A percentile compares a stretch with the other conserved stretches of the same genome.
These are phyloP conservation scores for Mesembryanthemum crystallinum DNA, from an alignment of 148 eudicot genomes.

Conservation along the genomic window DNA sequence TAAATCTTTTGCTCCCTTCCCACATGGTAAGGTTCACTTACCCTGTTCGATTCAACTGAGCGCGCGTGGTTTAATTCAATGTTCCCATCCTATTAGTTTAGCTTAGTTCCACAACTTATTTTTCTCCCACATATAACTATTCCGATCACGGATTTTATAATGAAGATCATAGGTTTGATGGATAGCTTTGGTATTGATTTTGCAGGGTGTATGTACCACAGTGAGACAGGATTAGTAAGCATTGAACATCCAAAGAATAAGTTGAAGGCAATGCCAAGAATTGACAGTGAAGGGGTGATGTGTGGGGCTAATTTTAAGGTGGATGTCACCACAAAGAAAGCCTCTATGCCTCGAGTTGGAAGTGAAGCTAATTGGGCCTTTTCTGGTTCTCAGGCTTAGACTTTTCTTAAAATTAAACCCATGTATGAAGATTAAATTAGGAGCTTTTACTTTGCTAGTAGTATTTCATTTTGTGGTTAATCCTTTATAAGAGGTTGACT, in stretches of 20 bases:
- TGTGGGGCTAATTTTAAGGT: slow-evolving; percentile 86
- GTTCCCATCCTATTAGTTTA: too few relatives aligned
- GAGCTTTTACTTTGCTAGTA: neutral
- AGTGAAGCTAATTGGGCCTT: slow-evolving; percentile 83
- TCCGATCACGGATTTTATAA: too few relatives aligned
- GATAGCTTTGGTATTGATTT: neutral
- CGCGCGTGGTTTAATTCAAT: too few relatives aligned
- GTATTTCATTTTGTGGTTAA: neutral
- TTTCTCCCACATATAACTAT: too few relatives aligned
- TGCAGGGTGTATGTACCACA: slow-evolving; percentile 85
- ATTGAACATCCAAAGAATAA: slow-evolving; percentile 81
- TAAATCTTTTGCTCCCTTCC: slow-evolving; percentile 94
- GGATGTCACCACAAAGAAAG: slow-evolving; percentile 54
- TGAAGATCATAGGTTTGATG: too few relatives aligned
- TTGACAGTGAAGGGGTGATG: slow-evolving; percentile 83
- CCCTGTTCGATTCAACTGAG: too few relatives aligned
- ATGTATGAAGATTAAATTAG: too few relatives aligned
- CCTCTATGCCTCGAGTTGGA: slow-evolving; percentile 78
- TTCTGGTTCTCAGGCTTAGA: slow-evolving; percentile 27
- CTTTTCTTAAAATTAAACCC: neutral
- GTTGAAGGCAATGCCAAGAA: slow-evolving; percentile 85
- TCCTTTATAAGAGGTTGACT: neutral
- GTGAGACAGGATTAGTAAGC: slow-evolving; percentile 69
- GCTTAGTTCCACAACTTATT: too few relatives aligned
- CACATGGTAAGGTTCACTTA: slow-evolving; percentile 44